Percentiles rank a stretch among this genome's conserved stretches.
Conservation (phyloP, 2,329 filamentous ascomycete species). For the Sphaerostilbella broomeana region DNA sequence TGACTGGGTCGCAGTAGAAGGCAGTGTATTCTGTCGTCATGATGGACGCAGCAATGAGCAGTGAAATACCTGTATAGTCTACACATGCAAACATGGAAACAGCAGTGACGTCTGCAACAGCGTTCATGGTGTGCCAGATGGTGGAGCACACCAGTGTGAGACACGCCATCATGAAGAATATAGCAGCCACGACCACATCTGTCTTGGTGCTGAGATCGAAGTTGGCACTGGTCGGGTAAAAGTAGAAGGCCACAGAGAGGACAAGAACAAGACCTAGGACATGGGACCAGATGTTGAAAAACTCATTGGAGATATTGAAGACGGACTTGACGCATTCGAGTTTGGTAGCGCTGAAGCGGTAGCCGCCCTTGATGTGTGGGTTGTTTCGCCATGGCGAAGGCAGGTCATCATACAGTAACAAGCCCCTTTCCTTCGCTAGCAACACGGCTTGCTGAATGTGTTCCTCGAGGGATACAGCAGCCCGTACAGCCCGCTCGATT, state of each 20-base stretch:
- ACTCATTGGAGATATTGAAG: constrained; percentile 83
- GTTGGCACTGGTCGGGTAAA: constrained; percentile 82
- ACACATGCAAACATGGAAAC: constrained; percentile 96
- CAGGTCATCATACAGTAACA: constrained; percentile 84
- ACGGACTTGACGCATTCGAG: constrained; percentile 80
- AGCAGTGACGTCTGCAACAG: constrained; percentile 80
- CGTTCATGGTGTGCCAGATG: constrained; percentile 99
- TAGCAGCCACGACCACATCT: constrained; percentile 82
- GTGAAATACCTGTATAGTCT: constrained; percentile 94
- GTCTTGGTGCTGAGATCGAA: constrained; percentile 81
- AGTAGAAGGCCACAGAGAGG: constrained; percentile 85
- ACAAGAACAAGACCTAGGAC: constrained; percentile 83
- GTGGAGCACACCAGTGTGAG: constrained; percentile 93
- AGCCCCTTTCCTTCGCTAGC: constrained; percentile 69
- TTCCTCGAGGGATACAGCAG: constrained; percentile 75
- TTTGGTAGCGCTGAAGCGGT: constrained; percentile 90
- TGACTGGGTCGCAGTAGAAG: constrained; percentile 92
- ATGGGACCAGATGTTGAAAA: constrained; percentile 98
- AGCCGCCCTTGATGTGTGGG: constrained; percentile 83
- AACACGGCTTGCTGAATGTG: constrained; percentile 73
- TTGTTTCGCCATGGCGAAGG: constrained; percentile 92
- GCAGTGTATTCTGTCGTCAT: constrained; percentile 98
- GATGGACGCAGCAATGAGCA: constrained; percentile 91
- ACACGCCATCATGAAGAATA: constrained; percentile 94
- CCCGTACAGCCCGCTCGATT: constrained; percentile 73